Evolutionary conservation across 2,329 filamentous ascomycete genomes (phyloP), one percentile per base, ranked within the genome.

Genomic region (Claviceps purpurea): DNA sequence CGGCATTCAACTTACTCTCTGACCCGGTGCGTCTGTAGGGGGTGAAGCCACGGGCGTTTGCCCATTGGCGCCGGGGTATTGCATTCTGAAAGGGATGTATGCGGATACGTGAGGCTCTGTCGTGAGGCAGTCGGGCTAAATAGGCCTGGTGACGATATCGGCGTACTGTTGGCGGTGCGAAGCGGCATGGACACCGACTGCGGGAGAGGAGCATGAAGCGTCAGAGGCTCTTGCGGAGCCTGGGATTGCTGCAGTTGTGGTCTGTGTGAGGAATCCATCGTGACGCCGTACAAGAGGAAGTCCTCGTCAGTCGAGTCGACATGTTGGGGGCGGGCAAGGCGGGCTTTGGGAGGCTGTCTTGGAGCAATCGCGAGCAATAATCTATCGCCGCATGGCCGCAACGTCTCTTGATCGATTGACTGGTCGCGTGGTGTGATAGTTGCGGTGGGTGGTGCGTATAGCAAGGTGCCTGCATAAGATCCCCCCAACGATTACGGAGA

Each of bases 21-120:
- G 49, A 89, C 85, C 66, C 77, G 82, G 65, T 86, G 83, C 55
- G 79, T 78, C 65, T 89, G 85, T 52, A 86, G 68, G 38, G 84
- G 83, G 61, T 89, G 85, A 52, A 87, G 68, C 60, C 78, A 83
- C 1, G 84, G 82, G 59, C 78, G 83, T 53, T 73, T 71, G 42
- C 70, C 61, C 46, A 67, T 62, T 26, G 69, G 70, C 42, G 70
- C 71, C 40, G 78, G 76, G 5, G 77, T 77, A 26, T 74, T 73
- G 54, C 70, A 73, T 61, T 82, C 79, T 54, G 76, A 78, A 30
- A 71, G 61, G 30, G 75, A 70, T 34, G 72, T 68, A 26, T 60
- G 56, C n/a, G 65, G 63, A 38, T 62, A 60, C 5, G 67, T 63
- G 50, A 65, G 62, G 58, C 67, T 67, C 41, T 71, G 65, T 52